Base-by-base conservation (phyloP, 768 basidiomycete species). In the Arthromyces matolae region DNA sequence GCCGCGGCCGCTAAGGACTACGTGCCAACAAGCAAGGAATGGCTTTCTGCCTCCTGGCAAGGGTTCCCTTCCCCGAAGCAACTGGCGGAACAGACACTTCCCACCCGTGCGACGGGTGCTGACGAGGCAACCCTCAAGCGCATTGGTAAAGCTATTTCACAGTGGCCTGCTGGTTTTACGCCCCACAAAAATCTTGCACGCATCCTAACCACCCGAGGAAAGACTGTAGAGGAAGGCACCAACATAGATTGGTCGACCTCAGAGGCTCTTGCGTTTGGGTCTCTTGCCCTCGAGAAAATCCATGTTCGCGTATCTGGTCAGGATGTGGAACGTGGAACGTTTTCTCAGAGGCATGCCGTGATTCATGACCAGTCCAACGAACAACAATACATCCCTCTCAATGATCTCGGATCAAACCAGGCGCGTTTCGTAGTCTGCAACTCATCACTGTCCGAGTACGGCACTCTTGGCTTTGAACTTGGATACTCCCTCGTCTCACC, bases 231-330 rank as follows among this genome's bases (percentile, higher is more conserved):
- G 58, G 93, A 98, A 51, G 96, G 93, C 41, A 74, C 64, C 47
- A 87, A 88, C 69, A 95, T 98, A 58, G 96, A 99, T 68, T 98
- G 93, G 93, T 88, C 95, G 2, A 99, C 95, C 18, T 95, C 96
- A 34, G 96, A 99, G 70, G 93, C 96, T 0, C 83, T 99, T 45
- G 96, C 96, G 0, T 90, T 98, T 60, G 96, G 95, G 49, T 78
- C 93, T 5, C 84, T 99, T 32, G 90, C 89, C 8, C 77, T 96
- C 33, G 94, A 98, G 68, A 89, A 89, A 59, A 86, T 86, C 42
- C 93, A 98, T 64, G 89, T 99, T 39, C 89, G 95, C 53, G 75
- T 99, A 1, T 96, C 93, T 0, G 95, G 95, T 24, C 96, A 99
- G 70, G 95, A 99, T 64, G 95, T 98, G 45, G 95, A 99, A 70